Base-by-base conservation (phyloP, 441 rosid species). In the Omphalea diandra region DNA sequence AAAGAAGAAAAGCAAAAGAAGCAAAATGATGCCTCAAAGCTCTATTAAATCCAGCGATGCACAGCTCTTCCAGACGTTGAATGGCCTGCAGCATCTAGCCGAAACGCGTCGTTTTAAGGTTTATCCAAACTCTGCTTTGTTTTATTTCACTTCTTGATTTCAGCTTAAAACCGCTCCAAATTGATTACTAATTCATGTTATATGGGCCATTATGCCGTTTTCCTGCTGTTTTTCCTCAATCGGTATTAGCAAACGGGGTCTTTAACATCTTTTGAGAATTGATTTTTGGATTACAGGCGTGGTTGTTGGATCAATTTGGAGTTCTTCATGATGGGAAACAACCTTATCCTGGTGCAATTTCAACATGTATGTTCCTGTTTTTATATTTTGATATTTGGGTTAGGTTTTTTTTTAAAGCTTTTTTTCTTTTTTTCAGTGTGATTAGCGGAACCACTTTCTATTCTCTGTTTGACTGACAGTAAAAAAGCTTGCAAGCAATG, bases 291-390 rank as follows among this genome's bases (percentile, higher is more conserved):
- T 53, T 10, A 32, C 84, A 94, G 98, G 97, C 89, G 33, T 94
- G 97, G 98, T 82, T 94, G 55, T 81, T 91, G 73, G 97, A 91
- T 85, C 98, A 94, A 67, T 94, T 86, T 69, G 97, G 97, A 69
- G 97, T 94, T 22, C 97, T 94, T 77, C 98, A 91, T 73, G 97
- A 94, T 72, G 97, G 97, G 46, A 91, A 87, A 67, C 83, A 85
- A 57, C 97, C 98, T 47, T 94, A 91, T 75, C 95, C 97, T 0
- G 97, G 95, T n/a, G 97, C 97, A 2, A 87, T 90, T 73, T 84
- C 92, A 15, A 83, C 97, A 12, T 80, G 97, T 94, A 88, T 57
- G 95, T 82, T 73, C 46, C 70, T n/a, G n/a, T n/a, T n/a, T 40
- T 70, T 65, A 59, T 63, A 76, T 83, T 78, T 54, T 75, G 47